phyloP scores from a whole-genome alignment of 192 early-diverging fungal species.

The Backusella mclennaniae region DNA sequence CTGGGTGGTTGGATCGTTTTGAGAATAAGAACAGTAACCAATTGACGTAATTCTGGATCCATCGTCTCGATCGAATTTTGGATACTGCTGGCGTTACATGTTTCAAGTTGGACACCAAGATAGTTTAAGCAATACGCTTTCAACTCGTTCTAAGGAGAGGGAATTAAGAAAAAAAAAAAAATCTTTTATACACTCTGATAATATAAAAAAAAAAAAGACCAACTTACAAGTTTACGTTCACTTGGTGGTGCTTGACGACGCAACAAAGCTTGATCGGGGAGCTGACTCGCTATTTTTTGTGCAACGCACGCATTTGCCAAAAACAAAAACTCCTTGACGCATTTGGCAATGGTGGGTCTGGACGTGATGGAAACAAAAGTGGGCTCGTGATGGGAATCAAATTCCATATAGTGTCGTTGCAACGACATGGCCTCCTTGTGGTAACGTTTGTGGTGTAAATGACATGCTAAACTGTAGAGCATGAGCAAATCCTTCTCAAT shows the following conservation, averaged over 20 bases:
- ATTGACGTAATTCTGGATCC: constrained; percentile 48
- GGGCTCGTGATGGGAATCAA: constrained; percentile 42
- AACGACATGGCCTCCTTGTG: constrained; percentile 83
- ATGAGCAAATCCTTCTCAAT: constrained; percentile 19
- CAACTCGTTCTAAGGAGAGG: constrained; percentile 17
- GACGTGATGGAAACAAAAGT: background rate
- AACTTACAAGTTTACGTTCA: background rate
- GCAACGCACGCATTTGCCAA: constrained; percentile 95
- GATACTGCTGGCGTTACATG: constrained; percentile 53
- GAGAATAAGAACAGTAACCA: constrained; percentile 77
- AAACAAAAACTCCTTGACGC: background rate
- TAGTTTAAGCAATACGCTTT: background rate
- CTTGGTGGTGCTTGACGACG: constrained; percentile 62
- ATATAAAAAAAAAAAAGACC: background rate
- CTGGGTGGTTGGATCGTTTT: constrained; percentile 97
- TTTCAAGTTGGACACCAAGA: constrained; percentile 77
- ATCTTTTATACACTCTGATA: background rate
- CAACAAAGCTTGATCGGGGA: constrained; percentile 91
- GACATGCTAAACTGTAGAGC: constrained; percentile 61
- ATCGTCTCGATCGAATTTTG: constrained; percentile 57
- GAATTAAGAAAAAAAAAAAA: background rate
- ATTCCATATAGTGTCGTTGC: constrained; percentile 83
- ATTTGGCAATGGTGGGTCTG: background rate
- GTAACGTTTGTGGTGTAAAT: constrained; percentile 71
- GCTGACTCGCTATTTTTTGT: constrained; percentile 79